Conservation (phyloP, 1,139 yeast genomes). For the Scheffersomyces illinoinensis region DNA sequence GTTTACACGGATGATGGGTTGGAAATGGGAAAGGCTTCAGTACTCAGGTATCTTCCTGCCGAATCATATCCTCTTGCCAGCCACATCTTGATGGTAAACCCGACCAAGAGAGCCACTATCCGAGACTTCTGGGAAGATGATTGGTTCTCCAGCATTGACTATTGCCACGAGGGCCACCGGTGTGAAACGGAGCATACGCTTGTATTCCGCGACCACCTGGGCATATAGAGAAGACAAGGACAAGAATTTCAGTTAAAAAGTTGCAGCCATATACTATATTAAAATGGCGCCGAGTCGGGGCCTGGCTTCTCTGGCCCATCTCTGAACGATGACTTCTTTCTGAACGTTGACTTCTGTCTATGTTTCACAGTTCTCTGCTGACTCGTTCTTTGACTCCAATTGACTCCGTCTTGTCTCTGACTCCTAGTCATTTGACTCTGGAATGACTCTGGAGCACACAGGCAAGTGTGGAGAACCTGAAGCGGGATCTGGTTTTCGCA, state of each 20-base stretch:
- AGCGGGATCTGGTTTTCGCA: not conserved
- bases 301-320: not conserved
- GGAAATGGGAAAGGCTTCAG: conserved; percentile 7
- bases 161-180: conserved; percentile 8
- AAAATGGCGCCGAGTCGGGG: not conserved
- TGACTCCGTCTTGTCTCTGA: not conserved
- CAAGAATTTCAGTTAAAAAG: not conserved
- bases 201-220: not conserved
- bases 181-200: conserved; percentile 16
- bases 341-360: not conserved
- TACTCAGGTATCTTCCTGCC: conserved; percentile 8
- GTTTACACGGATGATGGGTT: not conserved
- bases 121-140: conserved; percentile 10
- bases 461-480: not conserved
- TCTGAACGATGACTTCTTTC: no score
- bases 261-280: not conserved
- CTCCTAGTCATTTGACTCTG: not conserved
- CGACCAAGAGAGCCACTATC: conserved; percentile 15
- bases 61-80: conserved; percentile 9
- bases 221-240: not conserved
- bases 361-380: not conserved
- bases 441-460: not conserved
- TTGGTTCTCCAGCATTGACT: conserved; percentile 16
- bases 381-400: not conserved
- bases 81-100: conserved; percentile 15